A percentile compares a stretch with the other conserved stretches of the same genome.
These are phyloP conservation scores for Ilyonectria destructans DNA, from an alignment of 2,329 filamentous ascomycete species.

Conservation along the genomic window DNA sequence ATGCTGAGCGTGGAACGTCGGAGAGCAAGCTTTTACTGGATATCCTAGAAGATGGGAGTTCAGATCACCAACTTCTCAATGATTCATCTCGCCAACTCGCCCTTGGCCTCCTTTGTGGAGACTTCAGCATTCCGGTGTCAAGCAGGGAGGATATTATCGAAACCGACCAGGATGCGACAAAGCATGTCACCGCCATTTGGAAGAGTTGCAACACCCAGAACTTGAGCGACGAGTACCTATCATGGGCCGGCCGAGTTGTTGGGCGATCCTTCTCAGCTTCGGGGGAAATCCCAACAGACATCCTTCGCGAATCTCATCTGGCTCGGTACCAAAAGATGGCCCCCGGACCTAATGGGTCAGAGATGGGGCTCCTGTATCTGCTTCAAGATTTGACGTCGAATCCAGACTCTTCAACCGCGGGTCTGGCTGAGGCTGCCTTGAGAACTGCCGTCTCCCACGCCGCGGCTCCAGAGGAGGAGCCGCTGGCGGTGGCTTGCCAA, in stretches of 20 bases:
- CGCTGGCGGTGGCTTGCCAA: slow-evolving; percentile 66
- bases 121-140: slow-evolving; percentile 75
- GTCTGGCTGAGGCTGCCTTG: slow-evolving; percentile 74
- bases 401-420: slow-evolving; percentile 69
- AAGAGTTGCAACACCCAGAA: slow-evolving; percentile 79
- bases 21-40: slow-evolving; percentile 87
- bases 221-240: slow-evolving; percentile 78
- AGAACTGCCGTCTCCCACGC: slow-evolving; percentile 72
- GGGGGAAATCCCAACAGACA: slow-evolving; percentile 75
- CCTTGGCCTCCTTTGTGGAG: slow-evolving; percentile 80
- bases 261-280: slow-evolving; percentile 87
- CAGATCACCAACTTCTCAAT: slow-evolving; percentile 77
- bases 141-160: slow-evolving; percentile 76
- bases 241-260: slow-evolving; percentile 89
- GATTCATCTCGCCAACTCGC: slow-evolving; percentile 79
- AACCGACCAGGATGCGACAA: slow-evolving; percentile 75
- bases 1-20: slow-evolving; percentile 78
- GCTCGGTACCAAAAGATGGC: slow-evolving; percentile 65
- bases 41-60: slow-evolving; percentile 81
- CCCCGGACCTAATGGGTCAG: slow-evolving; percentile 70
- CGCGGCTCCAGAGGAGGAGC: slow-evolving; percentile 62
- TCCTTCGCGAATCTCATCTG: slow-evolving; percentile 74
- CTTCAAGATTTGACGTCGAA: slow-evolving; percentile 75
- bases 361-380: slow-evolving; percentile 74
- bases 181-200: slow-evolving; percentile 80